phyloP scores from a whole-genome alignment of 2,329 filamentous ascomycete genomes.

The Cladosporium sp. region DNA sequence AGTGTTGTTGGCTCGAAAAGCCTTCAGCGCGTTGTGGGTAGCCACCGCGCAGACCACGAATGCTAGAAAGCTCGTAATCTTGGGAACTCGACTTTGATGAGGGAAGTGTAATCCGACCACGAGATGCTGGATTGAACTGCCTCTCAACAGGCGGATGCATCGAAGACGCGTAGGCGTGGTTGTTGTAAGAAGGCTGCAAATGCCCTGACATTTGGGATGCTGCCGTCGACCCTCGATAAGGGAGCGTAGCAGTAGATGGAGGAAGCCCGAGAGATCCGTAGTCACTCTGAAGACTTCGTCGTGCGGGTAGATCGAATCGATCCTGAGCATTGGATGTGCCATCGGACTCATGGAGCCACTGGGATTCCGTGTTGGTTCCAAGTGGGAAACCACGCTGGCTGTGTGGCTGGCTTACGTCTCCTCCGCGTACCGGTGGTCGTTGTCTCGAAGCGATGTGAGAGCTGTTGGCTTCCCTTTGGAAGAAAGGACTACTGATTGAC shows the following conservation, averaged over 20 bases:
- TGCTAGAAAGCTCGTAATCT: conserved; percentile 26
- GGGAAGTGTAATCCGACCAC: conserved; percentile 25
- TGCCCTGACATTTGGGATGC: neutral
- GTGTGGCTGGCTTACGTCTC: neutral
- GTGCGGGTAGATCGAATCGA: neutral
- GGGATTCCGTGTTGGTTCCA: neutral
- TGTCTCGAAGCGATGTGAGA: neutral
- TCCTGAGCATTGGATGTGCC: neutral
- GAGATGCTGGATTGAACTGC: neutral
- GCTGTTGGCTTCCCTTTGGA: conserved; percentile 23
- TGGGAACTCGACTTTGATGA: conserved; percentile 2
- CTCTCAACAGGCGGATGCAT: neutral
- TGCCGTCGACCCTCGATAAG: neutral
- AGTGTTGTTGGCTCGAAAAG: neutral
- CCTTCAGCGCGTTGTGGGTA: conserved; percentile 20
- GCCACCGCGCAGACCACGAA: conserved; percentile 30
- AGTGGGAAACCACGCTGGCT: neutral
- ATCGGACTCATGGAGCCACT: neutral
- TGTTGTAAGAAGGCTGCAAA: neutral
- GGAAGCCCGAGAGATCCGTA: neutral
- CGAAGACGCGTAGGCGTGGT: neutral
- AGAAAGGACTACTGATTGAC: conserved; percentile 44
- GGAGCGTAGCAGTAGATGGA: neutral
- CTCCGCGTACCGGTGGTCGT: neutral
- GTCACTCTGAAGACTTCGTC: neutral